Evolutionary conservation across 2,329 filamentous ascomycete species (phyloP), one percentile per base, ranked within the genome.

Genomic region (Penicillium sp.): DNA sequence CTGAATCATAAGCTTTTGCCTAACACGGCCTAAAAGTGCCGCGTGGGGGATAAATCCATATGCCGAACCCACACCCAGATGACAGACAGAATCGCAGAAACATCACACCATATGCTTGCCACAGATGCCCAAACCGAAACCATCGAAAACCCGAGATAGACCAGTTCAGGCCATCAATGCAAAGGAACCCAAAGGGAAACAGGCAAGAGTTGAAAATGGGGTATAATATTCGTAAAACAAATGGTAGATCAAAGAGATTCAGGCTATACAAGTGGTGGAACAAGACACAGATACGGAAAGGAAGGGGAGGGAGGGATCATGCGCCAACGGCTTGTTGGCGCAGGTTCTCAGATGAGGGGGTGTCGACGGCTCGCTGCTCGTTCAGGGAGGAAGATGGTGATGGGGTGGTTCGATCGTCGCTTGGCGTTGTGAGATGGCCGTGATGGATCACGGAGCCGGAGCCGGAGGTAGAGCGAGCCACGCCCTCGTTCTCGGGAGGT

Each of bases 251-350:
- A 55, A 50, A 56, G 46, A 35, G 30, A 49, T 42, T 52, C 30
- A 46, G 49, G 53, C 56, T 61, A 50, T 60, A 60, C 58, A 61
- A 45, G 33, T 51, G 24, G 24, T 44, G 30, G n/a, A 10, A 16
- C 10, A 6, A 16, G 24, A 16, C 27, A 28, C 27, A 28, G 27
- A 9, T 7, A 27, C 8, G 2, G 8, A 28, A 10, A 10, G 27
- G n/a, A 24, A 50, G n/a, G 33, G 16, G 14, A 10, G 10, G 31
- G 28, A n/a, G 41, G 7, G 24, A 10, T 56, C 48, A 63, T 7
- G 58, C 61, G 7, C 57, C 56, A 11, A 63, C 60, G 31, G 51
- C 54, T 48, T 63, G 60, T 35, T 62, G 51, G 20, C 54, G 60
- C 10, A 63, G 54, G 36, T 55, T 62, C 45, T 63, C 61, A 13